A percentile compares a stretch with the other conserved stretches of the same genome.
Conservation (phyloP, 805 yeast species). For the Ogataea methylovora region DNA sequence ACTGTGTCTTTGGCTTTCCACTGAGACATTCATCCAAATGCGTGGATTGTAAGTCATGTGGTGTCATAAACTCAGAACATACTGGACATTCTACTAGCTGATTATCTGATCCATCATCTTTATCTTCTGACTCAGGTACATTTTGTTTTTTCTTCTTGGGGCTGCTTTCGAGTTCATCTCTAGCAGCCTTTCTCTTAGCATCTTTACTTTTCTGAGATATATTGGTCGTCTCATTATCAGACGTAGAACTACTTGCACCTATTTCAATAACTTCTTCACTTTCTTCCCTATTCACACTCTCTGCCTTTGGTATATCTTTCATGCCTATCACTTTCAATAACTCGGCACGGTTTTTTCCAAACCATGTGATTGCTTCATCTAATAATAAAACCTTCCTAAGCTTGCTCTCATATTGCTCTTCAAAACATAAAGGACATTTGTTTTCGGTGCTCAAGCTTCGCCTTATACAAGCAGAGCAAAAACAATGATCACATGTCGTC, state of each 20-base stretch:
- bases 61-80: constrained; percentile 48
- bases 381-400: constrained; percentile 58
- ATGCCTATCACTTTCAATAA: no score
- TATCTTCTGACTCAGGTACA: no score
- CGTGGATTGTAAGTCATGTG: constrained; percentile 43
- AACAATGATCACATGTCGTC: constrained; percentile 82
- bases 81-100: constrained; percentile 58
- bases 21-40: constrained; percentile 59
- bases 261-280: no score
- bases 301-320: no score
- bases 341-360: constrained; percentile 34
- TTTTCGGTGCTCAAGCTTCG: constrained; percentile 52
- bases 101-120: not conserved
- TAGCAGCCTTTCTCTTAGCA: constrained; percentile 5
- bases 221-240: constrained; percentile 5
- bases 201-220: no score
- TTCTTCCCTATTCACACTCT: no score
- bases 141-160: no score
- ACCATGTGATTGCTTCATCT: constrained; percentile 64
- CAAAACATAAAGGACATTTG: constrained; percentile 73
- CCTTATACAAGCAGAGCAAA: constrained; percentile 82
- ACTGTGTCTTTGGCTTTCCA: no score
- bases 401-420: constrained; percentile 62
- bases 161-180: constrained; percentile 8
- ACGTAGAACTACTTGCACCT: no score